These are phyloP conservation scores for Colletotrichum sp. DNA, from an alignment of 2,329 filamentous ascomycete genomes.

Conservation along the genomic window DNA sequence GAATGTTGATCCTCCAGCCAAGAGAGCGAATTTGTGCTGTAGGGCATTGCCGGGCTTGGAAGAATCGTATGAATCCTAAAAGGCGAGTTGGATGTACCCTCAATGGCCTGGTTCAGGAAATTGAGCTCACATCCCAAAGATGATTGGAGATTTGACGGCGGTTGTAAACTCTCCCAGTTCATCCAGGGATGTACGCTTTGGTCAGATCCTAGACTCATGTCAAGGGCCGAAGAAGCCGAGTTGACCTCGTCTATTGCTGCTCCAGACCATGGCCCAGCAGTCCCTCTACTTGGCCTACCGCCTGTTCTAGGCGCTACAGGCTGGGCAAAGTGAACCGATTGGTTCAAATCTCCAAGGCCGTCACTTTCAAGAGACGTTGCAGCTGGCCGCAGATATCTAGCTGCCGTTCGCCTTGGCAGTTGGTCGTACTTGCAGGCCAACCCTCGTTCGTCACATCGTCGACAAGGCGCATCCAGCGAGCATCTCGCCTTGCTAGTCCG, in stretches of 20 bases:
- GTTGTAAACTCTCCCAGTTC: not conserved
- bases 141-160: not conserved
- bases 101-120: not conserved
- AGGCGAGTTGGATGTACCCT: not conserved
- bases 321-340: not conserved
- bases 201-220: not conserved
- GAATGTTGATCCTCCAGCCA: not conserved
- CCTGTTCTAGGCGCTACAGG: not conserved
- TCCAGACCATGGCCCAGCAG: not conserved
- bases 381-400: not conserved
- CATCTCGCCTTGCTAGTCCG: constrained; percentile 30
- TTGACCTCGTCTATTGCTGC: not conserved
- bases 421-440: constrained; percentile 24
- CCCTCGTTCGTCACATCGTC: constrained; percentile 24
- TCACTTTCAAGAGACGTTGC: not conserved
- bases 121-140: not conserved
- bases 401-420: not conserved
- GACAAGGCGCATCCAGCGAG: constrained; percentile 25
- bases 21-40: not conserved
- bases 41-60: not conserved
- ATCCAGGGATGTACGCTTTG: not conserved
- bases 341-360: not conserved
- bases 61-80: not conserved
- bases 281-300: not conserved
- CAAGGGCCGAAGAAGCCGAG: not conserved